Evolutionary conservation across 306 rosid genomes (phyloP).

Genomic region (Prunus mongolica): DNA sequence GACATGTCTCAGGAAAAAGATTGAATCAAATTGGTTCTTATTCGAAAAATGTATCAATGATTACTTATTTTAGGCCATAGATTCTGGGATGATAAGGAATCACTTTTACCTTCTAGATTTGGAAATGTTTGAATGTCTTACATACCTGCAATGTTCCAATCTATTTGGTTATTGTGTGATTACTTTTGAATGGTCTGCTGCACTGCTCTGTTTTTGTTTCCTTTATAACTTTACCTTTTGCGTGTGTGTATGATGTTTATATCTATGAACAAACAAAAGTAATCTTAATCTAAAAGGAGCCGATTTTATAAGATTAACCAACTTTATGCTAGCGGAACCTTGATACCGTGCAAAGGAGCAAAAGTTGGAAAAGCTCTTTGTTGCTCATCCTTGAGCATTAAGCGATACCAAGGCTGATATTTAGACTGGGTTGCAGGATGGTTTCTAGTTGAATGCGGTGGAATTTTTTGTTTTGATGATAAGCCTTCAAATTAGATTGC

Average conservation of each 20-base stretch:
- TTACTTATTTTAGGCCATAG: background rate
- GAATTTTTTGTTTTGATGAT: background rate
- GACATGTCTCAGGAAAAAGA: background rate
- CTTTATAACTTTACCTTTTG: background rate
- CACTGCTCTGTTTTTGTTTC: background rate
- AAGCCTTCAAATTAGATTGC: background rate
- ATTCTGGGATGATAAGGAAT: background rate
- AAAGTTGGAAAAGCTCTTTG: background rate
- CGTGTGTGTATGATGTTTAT: background rate
- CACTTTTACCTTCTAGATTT: background rate
- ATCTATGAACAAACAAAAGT: background rate
- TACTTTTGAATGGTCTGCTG: background rate
- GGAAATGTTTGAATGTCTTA: background rate
- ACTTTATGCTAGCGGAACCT: background rate
- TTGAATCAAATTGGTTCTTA: background rate
- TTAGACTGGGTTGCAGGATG: background rate
- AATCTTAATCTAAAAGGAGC: background rate
- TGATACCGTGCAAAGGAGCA: background rate
- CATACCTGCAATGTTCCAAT: background rate
- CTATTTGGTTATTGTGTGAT: background rate
- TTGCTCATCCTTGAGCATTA: slow-evolving; percentile 1
- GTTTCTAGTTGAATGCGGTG: background rate
- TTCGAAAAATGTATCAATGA: background rate
- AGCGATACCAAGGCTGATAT: background rate
- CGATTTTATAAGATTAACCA: background rate